A percentile compares a stretch with the other conserved stretches of the same genome.
phyloP scores from a whole-genome alignment of 768 basidiomycete genomes.

The Floccularia luteovirens region DNA sequence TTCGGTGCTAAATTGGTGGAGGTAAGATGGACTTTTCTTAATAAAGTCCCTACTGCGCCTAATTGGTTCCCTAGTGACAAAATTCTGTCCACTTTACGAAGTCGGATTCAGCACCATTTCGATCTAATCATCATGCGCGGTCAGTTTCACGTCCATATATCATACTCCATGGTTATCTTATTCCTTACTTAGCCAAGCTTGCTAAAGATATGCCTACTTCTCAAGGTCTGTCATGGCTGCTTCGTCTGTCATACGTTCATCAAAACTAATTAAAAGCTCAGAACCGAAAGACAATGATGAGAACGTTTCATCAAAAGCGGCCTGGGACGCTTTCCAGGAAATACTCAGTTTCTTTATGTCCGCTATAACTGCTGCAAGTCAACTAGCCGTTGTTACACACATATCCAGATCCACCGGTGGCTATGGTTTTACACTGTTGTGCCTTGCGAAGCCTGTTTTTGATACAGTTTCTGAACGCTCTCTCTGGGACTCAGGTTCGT shows the following conservation, averaged over 20 bases:
- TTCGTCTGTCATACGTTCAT: neutral
- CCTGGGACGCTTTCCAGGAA: constrained; percentile 17
- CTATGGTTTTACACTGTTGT: constrained; percentile 24
- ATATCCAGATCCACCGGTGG: constrained; percentile 22
- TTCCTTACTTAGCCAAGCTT: neutral
- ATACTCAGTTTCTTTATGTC: constrained; percentile 14
- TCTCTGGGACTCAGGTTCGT: constrained; percentile 22
- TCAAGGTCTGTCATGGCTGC: constrained; percentile 9
- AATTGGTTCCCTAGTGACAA: constrained; percentile 6
- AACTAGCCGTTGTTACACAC: constrained; percentile 22
- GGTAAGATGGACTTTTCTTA: constrained; percentile 5
- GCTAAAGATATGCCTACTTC: constrained; percentile 15
- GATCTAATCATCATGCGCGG: constrained; percentile 19
- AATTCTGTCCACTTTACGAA: constrained; percentile 7
- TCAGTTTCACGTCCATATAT: constrained; percentile 5
- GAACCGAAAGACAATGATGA: constrained; percentile 10
- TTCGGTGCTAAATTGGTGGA: constrained; percentile 14
- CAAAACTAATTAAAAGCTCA: constrained; percentile 12
- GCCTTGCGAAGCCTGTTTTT: constrained; percentile 21
- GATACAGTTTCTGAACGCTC: constrained; percentile 8
- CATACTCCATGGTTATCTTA: neutral
- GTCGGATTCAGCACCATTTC: constrained; percentile 15
- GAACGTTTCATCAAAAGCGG: constrained; percentile 11
- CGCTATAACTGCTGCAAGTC: constrained; percentile 14
- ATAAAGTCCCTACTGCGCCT: neutral